phyloP scores from a whole-genome alignment of 352 stramenopile species.

The Phytophthora meadii region DNA sequence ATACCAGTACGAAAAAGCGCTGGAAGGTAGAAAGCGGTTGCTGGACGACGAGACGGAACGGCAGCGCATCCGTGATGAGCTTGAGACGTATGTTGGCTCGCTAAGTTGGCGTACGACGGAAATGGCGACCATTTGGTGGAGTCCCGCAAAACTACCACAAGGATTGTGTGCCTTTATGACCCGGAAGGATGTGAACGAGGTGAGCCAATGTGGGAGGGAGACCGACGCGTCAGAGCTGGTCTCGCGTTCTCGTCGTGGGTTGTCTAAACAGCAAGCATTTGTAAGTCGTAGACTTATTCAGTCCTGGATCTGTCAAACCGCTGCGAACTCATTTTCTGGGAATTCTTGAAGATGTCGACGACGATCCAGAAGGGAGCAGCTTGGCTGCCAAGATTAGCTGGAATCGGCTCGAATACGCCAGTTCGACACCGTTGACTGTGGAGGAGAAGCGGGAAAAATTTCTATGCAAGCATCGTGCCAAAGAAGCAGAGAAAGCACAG shows the following conservation, averaged over 20 bases:
- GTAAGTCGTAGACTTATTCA: conserved; percentile 29
- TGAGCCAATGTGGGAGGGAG: conserved; percentile 13
- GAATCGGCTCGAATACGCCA: conserved; percentile 72
- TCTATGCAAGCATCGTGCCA: conserved; percentile 41
- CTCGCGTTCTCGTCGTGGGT: conserved; percentile 56
- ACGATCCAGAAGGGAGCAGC: conserved; percentile 29
- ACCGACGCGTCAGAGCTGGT: conserved; percentile 53
- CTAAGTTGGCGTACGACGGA: conserved; percentile 49
- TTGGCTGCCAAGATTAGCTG: conserved; percentile 69
- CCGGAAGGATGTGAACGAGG: conserved; percentile 49
- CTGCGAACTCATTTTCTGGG: conserved; percentile 29
- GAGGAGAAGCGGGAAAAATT: conserved; percentile 70
- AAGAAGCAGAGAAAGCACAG: conserved; percentile 34
- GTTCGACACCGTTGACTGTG: conserved; percentile 59
- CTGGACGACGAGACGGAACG: conserved; percentile 44
- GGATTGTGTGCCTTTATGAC: conserved; percentile 76
- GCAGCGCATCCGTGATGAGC: conserved; percentile 47
- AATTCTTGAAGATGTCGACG: conserved; percentile 49
- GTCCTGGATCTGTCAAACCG: background rate
- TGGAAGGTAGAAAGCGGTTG: conserved; percentile 22
- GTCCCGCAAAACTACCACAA: conserved; percentile 69
- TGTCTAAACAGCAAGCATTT: conserved; percentile 74
- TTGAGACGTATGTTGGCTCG: conserved; percentile 55
- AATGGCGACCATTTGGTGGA: conserved; percentile 56
- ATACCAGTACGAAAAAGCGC: conserved; percentile 31